These are phyloP conservation scores for Coelastrella sp. DNA, from an alignment of 139 green algal genomes.

Conservation along the genomic window DNA sequence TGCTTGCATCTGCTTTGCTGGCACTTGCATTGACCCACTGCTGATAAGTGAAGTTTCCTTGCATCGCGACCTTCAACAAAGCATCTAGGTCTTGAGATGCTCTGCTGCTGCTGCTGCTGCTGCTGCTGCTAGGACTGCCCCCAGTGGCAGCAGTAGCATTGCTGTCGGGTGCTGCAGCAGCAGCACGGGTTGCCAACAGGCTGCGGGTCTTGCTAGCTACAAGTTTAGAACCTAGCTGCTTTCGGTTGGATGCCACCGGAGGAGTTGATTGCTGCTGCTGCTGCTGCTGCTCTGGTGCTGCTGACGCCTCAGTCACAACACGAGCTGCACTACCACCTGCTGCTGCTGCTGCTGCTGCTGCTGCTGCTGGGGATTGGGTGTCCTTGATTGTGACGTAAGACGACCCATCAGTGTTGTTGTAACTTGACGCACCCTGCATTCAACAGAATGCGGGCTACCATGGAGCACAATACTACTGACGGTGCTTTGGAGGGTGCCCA, in stretches of 20 bases:
- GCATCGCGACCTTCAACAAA: not conserved
- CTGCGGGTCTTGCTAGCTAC: too few species aligned
- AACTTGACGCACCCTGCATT: not conserved
- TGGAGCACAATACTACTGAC: too few species aligned
- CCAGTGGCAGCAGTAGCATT: not conserved
- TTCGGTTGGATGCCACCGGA: too few species aligned
- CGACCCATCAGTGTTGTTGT: conserved; percentile 34
- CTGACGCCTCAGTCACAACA: too few species aligned
- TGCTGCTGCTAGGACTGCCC: not conserved
- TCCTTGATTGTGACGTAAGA: conserved; percentile 21
- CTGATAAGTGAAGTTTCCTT: not conserved
- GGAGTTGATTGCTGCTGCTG: too few species aligned
- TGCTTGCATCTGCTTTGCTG: not conserved
- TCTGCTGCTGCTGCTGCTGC: not conserved
- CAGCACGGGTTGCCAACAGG: too few species aligned
- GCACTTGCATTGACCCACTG: conserved; percentile 31
- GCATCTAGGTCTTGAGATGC: not conserved
- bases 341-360: conserved; percentile 26
- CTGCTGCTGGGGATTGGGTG: not conserved
- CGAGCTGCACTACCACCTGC: too few species aligned
- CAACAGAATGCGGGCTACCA: too few species aligned
- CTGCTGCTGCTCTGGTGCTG: too few species aligned
- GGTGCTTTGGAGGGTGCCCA: too few species aligned
- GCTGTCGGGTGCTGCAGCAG: too few species aligned
- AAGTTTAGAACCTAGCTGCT: not conserved